Conservation (phyloP, 495 filamentous ascomycete species). For the Clohesyomyces aquaticus region DNA sequence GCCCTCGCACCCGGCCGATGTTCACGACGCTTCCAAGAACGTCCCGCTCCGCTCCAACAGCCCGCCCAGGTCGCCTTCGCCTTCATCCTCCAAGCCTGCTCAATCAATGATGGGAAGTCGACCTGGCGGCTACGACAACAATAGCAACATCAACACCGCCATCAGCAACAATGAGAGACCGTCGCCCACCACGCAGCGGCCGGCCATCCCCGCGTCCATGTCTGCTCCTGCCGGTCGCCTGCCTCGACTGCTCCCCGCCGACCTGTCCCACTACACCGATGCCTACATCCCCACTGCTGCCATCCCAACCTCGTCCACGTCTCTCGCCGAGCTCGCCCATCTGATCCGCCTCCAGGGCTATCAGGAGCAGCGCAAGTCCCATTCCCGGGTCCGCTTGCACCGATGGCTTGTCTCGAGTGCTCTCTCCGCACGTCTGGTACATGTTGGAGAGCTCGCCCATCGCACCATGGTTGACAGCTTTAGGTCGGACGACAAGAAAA, state of each 20-base stretch:
- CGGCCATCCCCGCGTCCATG: constrained; percentile 38
- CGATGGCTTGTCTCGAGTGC: constrained; percentile 64
- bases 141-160: too few relatives aligned
- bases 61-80: constrained; percentile 42
- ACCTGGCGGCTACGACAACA: too few relatives aligned
- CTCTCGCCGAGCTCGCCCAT: constrained; percentile 71
- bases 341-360: constrained; percentile 71
- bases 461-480: constrained; percentile 85
- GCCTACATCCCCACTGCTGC: constrained; percentile 46
- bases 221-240: constrained; percentile 52
- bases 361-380: constrained; percentile 71
- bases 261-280: constrained; percentile 48
- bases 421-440: constrained; percentile 76
- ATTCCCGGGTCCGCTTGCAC: constrained; percentile 68
- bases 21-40: constrained; percentile 34
- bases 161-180: constrained; percentile 39
- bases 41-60: constrained; percentile 35
- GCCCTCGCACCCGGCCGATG: constrained; percentile 31
- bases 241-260: constrained; percentile 49
- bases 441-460: constrained; percentile 76
- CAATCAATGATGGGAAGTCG: constrained; percentile 42
- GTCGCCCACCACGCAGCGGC: constrained; percentile 28
- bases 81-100: constrained; percentile 26
- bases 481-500: constrained; percentile 85
- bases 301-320: constrained; percentile 56